Percentiles rank a stretch among this genome's conserved stretches.
Conservation (phyloP, 805 yeast species). For the Lipomyces sp. region DNA sequence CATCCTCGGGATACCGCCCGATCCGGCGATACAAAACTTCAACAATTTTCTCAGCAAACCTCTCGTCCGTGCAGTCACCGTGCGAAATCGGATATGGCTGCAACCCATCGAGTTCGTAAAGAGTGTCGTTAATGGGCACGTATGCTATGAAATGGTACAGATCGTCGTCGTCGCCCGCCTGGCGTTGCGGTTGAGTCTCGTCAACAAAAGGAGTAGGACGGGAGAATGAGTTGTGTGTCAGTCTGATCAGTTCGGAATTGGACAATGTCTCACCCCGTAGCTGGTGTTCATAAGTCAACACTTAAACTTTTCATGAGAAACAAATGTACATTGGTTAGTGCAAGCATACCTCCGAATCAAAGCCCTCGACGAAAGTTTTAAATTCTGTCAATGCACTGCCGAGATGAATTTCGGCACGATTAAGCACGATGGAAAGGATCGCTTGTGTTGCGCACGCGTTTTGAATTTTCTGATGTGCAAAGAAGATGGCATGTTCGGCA, state of each 20-base stretch:
- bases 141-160: constrained; percentile 67
- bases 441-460: constrained; percentile 81
- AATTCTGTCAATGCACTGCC: constrained; percentile 58
- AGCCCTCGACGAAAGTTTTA: constrained; percentile 55
- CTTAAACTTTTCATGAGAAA: neutral
- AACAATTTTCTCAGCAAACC: constrained; percentile 53
- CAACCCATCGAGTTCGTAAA: constrained; percentile 69
- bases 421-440: constrained; percentile 60
- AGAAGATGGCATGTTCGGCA: constrained; percentile 52
- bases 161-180: constrained; percentile 45
- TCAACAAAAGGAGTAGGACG: constrained; percentile 58
- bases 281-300: constrained; percentile 8
- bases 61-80: constrained; percentile 50
- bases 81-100: constrained; percentile 61
- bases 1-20: constrained; percentile 52
- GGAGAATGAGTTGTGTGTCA: constrained; percentile 65
- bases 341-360: constrained; percentile 51
- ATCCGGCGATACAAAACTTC: constrained; percentile 55
- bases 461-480: constrained; percentile 66
- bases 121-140: constrained; percentile 50
- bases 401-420: constrained; percentile 50
- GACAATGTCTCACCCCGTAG: constrained; percentile 65
- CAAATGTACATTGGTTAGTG: neutral
- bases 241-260: constrained; percentile 60
- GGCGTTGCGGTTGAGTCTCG: constrained; percentile 43